Evolutionary conservation across 306 rosid species (phyloP).

Genomic region (Lagenaria siceraria): DNA sequence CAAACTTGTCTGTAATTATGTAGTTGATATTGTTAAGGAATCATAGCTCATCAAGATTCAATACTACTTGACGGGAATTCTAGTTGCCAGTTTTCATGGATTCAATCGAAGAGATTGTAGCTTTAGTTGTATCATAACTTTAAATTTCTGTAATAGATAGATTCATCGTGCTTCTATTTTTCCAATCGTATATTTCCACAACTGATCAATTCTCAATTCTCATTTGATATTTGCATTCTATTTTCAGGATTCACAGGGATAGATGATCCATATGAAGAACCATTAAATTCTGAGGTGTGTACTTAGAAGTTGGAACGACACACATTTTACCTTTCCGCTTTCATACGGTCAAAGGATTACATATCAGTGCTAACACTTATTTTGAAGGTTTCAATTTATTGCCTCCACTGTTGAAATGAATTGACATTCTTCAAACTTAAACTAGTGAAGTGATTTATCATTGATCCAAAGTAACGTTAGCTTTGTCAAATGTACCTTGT

Average conservation of each 20-base stretch:
- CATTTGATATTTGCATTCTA: slow-evolving; percentile 14
- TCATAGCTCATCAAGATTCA: neutral
- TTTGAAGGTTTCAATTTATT: neutral
- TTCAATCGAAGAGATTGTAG: neutral
- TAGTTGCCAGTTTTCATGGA: neutral
- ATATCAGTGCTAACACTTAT: neutral
- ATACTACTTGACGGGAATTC: neutral
- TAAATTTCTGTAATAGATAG: neutral
- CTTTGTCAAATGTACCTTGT: neutral
- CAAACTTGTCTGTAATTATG: neutral
- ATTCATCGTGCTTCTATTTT: neutral
- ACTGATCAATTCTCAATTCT: neutral
- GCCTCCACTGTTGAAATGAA: neutral
- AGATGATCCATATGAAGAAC: slow-evolving; percentile 87
- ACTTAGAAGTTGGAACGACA: neutral
- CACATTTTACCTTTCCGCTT: neutral
- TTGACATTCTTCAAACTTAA: neutral
- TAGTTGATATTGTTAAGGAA: neutral
- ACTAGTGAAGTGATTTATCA: neutral
- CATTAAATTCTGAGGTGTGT: slow-evolving; percentile 60
- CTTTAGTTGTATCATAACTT: neutral
- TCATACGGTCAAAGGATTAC: neutral
- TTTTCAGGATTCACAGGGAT: slow-evolving; percentile 83
- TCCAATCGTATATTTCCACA: neutral
- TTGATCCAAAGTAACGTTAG: neutral